Base-by-base conservation (phyloP, 441 rosid species). In the Euphorbia schlechtendalii region DNA sequence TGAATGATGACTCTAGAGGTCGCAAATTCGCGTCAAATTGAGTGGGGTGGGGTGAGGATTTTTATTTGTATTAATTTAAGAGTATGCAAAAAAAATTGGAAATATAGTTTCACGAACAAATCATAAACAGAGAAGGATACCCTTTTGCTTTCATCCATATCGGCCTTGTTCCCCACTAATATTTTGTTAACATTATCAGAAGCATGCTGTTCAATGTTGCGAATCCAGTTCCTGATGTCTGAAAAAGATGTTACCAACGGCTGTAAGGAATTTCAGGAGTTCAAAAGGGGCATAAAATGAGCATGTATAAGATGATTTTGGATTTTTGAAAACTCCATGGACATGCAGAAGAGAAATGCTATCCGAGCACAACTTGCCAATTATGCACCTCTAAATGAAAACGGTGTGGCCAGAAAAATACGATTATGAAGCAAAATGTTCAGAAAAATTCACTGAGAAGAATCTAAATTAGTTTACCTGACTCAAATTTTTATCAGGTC, bases 71-170 rank as follows among this genome's bases (percentile, higher is more conserved):
- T n/a, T n/a, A n/a, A n/a, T n/a, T n/a, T n/a, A n/a, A n/a, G n/a
- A n/a, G n/a, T n/a, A n/a, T n/a, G n/a, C n/a, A n/a, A n/a, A n/a
- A n/a, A n/a, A n/a, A n/a, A n/a, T n/a, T n/a, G n/a, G n/a, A n/a
- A n/a, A n/a, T n/a, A n/a, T n/a, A n/a, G n/a, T n/a, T n/a, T n/a
- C n/a, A n/a, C n/a, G n/a, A n/a, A 59, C 34, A n/a, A 65, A 48
- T 56, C 22, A 30, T 6, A 46, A 25, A 13, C 4, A 8, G 30
- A 45, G 27, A 6, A 64, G 3, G 75, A 59, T 57, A 86, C 96
- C 86, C 95, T 80, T 86, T 90, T 87, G 86, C 95, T 87, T 74
- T 87, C 96, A 67, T 87, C 96, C 92, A 87, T 90, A 69, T 90
- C 96, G 27, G 96, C 95, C 77, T 90, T 90, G 81, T 90, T 90